Conservation (phyloP, 2,329 filamentous ascomycete genomes). For the Penicillium hesseltinei region DNA sequence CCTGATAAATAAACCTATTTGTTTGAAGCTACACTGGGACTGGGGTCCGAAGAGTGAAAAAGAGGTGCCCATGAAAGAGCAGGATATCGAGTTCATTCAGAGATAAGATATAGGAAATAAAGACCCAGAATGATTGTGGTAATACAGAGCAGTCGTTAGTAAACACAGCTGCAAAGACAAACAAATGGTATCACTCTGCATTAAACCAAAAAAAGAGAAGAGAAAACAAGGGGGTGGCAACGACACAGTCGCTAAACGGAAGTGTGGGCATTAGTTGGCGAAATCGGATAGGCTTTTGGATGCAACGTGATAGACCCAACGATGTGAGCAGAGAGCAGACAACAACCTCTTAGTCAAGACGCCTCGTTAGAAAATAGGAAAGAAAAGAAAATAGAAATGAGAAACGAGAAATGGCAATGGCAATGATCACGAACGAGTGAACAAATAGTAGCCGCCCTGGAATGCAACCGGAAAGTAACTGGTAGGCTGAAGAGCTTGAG, state of each 20-base stretch:
- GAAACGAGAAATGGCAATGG: constrained; percentile 6
- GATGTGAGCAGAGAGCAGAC: constrained; percentile 19
- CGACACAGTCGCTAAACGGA: constrained; percentile 26
- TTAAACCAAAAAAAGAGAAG: constrained; percentile 23
- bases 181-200: constrained; percentile 40
- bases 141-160: constrained; percentile 22
- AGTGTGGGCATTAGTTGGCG: constrained; percentile 21
- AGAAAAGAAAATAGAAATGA: constrained; percentile 3
- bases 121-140: constrained; percentile 17
- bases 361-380: constrained; percentile 18
- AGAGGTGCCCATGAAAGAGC: background rate
- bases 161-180: constrained; percentile 22
- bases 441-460: constrained; percentile 21
- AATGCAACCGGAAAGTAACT: constrained; percentile 27
- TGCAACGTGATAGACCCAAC: constrained; percentile 24
- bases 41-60: background rate
- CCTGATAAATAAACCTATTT: background rate
- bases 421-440: constrained; percentile 9
- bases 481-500: constrained; percentile 20
- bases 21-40: background rate
- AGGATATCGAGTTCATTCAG: constrained; percentile 6
- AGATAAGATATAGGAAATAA: constrained; percentile 7
- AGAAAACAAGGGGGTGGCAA: constrained; percentile 3
- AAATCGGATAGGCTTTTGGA: constrained; percentile 23
- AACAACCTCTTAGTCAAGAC: constrained; percentile 23